Evolutionary conservation across 148 eudicot genomes (phyloP), one percentile per base, ranked within the genome.

Genomic region (Salicornia ramosissima): DNA sequence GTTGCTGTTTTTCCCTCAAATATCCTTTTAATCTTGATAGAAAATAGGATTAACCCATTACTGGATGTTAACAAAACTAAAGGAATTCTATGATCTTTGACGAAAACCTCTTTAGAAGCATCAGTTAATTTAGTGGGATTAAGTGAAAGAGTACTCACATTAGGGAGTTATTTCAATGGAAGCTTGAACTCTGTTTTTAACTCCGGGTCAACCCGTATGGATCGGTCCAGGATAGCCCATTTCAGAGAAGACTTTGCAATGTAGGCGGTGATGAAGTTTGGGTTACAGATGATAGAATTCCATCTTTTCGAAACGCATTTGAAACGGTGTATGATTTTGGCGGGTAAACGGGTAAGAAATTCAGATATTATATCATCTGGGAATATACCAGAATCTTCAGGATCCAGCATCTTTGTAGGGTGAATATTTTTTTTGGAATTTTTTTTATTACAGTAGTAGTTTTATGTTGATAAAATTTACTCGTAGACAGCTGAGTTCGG

Each of bases 321-420:
- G 68, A 65, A 65, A 42, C 52, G 68, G 21, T 8, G 11, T 21
- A 65, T 6, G 16, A 53, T 9, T 43, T 65, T 65, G 28, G 68
- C 34, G 10, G 68, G 68, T 15, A 65, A 65, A 25, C 36, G 68
- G 53, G 68, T 65, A 7, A 65, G 22, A 26, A 65, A 43, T 6
- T 65, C 53, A 0, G 18, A 18, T 10, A 65, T 15, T 6, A 65
- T 28, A 6, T 43, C 11, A 5, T 58, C 63, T 6, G 63, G 21
- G 40, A 58, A 58, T 12, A 57, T 28, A 1, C 61, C 36, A 5
- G 34, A 57, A 57, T 15, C 61, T 2, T 6, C 34, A 26, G 11
- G 34, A 28, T 58, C 63, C 63, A 26, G 31, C 36, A 30, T 28
- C 15, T 58, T 50, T 50, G n/a, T n/a, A 9, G n/a, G 9, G 54